Conservation (phyloP, 129 eudicot genomes). For the Ambrosia artemisiifolia region DNA sequence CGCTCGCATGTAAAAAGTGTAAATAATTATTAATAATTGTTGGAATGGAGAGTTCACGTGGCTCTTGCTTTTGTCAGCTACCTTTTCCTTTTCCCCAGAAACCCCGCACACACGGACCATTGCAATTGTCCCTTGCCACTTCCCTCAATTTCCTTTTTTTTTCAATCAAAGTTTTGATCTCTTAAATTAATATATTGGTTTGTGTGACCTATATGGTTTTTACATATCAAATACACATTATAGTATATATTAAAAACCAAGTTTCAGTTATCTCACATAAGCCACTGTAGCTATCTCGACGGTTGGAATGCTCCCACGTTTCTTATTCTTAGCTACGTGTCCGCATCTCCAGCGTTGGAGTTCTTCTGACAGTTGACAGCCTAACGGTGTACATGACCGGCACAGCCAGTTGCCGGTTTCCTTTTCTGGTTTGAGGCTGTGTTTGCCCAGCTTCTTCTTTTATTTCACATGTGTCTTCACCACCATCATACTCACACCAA, state of each 20-base stretch:
- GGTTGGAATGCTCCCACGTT: background rate
- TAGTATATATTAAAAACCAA: background rate
- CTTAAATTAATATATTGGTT: background rate
- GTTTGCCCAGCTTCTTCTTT: too few relatives aligned
- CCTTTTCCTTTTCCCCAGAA: slow-evolving; percentile 27
- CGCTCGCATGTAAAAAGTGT: background rate
- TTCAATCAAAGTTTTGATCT: background rate
- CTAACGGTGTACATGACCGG: too few relatives aligned
- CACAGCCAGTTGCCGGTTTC: too few relatives aligned
- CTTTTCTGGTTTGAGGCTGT: too few relatives aligned
- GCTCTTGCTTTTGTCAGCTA: slow-evolving; percentile 19
- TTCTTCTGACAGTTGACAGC: too few relatives aligned
- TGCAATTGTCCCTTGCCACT: slow-evolving; percentile 26
- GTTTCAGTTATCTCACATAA: background rate
- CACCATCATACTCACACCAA: too few relatives aligned
- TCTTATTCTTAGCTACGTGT: too few relatives aligned
- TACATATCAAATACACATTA: too few relatives aligned
- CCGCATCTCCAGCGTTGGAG: too few relatives aligned
- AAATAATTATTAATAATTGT: background rate
- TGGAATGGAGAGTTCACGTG: slow-evolving; percentile 28
- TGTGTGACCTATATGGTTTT: background rate
- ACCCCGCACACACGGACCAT: slow-evolving; percentile 23
- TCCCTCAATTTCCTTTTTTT: background rate
- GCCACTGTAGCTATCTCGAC: background rate
- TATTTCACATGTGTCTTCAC: too few relatives aligned